Percentiles rank a stretch among this genome's conserved stretches.
Conservation (phyloP, 1,284 basidiomycete genomes). For the Pisolithus thermaeus region DNA sequence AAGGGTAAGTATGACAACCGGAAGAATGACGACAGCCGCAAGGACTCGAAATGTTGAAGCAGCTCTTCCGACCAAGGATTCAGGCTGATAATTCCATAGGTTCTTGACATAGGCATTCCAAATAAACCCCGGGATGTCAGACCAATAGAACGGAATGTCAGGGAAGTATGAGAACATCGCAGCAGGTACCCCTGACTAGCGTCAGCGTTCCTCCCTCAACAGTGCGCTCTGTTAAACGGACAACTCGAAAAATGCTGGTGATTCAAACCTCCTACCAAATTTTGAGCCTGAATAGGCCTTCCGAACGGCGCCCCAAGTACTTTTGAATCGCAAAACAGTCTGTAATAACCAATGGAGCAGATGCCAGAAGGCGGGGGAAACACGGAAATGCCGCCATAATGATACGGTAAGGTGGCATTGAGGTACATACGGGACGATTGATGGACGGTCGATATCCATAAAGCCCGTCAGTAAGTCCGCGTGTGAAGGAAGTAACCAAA, state of each 20-base stretch:
- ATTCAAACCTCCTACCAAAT: slow-evolving; percentile 4
- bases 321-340: background rate
- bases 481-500: background rate
- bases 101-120: slow-evolving; percentile 57
- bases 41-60: slow-evolving; percentile 62
- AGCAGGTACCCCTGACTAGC: slow-evolving; percentile 1
- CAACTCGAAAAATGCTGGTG: slow-evolving; percentile 18
- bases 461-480: background rate
- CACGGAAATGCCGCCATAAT: background rate
- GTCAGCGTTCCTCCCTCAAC: background rate
- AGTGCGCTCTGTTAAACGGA: slow-evolving; percentile 4
- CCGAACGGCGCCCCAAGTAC: background rate
- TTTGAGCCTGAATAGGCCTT: background rate
- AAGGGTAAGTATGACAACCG: slow-evolving; percentile 57
- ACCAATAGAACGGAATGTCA: slow-evolving; percentile 14
- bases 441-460: background rate
- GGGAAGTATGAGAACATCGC: slow-evolving; percentile 22
- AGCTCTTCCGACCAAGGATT: slow-evolving; percentile 63
- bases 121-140: slow-evolving; percentile 33
- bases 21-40: slow-evolving; percentile 56
- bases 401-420: background rate
- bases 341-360: background rate
- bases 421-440: background rate
- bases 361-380: background rate
- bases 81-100: slow-evolving; percentile 54